These are phyloP conservation scores for Aureobasidium sp. DNA, from an alignment of 2,329 filamentous ascomycete genomes.

Conservation along the genomic window DNA sequence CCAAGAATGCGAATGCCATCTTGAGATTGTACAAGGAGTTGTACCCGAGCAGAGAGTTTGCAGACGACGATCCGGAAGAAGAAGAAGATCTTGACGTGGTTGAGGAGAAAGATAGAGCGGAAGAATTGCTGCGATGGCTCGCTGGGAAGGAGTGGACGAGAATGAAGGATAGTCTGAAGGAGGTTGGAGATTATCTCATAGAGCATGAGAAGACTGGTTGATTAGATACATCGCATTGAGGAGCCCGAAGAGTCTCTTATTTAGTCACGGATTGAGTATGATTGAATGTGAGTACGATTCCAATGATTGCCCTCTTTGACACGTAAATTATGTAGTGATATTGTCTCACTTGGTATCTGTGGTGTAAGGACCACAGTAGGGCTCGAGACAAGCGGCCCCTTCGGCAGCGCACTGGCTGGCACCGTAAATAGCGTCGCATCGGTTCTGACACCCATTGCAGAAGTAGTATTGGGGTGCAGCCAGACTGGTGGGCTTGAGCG, in stretches of 20 bases:
- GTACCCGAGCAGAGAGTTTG: constrained; percentile 32
- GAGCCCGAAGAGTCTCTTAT: background rate
- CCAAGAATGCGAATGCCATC: constrained; percentile 39
- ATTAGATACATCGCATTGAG: background rate
- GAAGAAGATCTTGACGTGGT: constrained; percentile 18
- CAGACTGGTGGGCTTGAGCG: background rate
- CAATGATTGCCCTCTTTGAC: background rate
- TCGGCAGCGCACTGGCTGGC: background rate
- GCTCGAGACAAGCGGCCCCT: background rate
- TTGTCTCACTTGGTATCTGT: background rate
- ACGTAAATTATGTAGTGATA: background rate
- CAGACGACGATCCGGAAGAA: constrained; percentile 16
- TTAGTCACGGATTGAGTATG: background rate
- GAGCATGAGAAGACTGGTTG: background rate
- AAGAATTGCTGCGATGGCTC: constrained; percentile 23
- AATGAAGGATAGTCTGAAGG: constrained; percentile 21
- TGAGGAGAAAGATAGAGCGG: constrained; percentile 19
- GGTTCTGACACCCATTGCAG: background rate
- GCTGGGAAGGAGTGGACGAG: constrained; percentile 22
- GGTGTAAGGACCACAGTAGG: background rate
- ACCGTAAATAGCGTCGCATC: constrained; percentile 1
- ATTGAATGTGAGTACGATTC: background rate
- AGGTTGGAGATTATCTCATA: constrained; percentile 1
- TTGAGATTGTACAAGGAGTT: constrained; percentile 29
- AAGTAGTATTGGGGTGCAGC: constrained; percentile 1